phyloP scores from a whole-genome alignment of 257 asterid species.

The Solanum microdontum region DNA sequence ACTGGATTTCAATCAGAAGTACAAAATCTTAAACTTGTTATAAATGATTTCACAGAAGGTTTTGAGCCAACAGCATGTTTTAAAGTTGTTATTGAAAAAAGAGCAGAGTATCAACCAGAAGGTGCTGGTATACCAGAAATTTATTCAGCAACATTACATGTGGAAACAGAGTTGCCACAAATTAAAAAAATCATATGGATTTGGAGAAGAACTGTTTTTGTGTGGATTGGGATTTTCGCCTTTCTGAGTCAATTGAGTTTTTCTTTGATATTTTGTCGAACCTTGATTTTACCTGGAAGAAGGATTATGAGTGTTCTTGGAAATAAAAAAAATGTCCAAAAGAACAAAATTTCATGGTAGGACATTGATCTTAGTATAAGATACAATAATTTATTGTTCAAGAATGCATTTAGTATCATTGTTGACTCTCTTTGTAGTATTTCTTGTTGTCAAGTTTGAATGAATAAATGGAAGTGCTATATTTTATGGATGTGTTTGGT shows the following conservation, averaged over 20 bases:
- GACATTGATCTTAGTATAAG: not conserved
- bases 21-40: slow-evolving; percentile 26
- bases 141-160: slow-evolving; percentile 28
- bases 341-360: slow-evolving; percentile 12
- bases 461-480: not conserved
- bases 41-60: slow-evolving; percentile 27
- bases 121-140: slow-evolving; percentile 52
- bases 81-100: slow-evolving; percentile 35
- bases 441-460: not conserved
- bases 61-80: slow-evolving; percentile 22
- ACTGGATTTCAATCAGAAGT: slow-evolving; percentile 44
- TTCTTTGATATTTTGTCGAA: slow-evolving; percentile 17
- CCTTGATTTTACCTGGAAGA: slow-evolving; percentile 24
- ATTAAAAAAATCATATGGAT: slow-evolving; percentile 24
- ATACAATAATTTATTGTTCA: not conserved
- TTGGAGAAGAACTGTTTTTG: slow-evolving; percentile 46
- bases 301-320: not conserved
- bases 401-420: not conserved
- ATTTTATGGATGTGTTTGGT: not conserved
- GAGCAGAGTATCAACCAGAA: slow-evolving; percentile 29
- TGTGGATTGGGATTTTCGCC: slow-evolving; percentile 28
- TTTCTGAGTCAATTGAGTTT: slow-evolving; percentile 20
- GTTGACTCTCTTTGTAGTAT: not conserved
- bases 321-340: slow-evolving; percentile 2
- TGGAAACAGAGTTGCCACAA: slow-evolving; percentile 35